These are phyloP conservation scores for Vitis labrusca DNA, from an alignment of 164 flowering plant genomes.

Conservation along the genomic window DNA sequence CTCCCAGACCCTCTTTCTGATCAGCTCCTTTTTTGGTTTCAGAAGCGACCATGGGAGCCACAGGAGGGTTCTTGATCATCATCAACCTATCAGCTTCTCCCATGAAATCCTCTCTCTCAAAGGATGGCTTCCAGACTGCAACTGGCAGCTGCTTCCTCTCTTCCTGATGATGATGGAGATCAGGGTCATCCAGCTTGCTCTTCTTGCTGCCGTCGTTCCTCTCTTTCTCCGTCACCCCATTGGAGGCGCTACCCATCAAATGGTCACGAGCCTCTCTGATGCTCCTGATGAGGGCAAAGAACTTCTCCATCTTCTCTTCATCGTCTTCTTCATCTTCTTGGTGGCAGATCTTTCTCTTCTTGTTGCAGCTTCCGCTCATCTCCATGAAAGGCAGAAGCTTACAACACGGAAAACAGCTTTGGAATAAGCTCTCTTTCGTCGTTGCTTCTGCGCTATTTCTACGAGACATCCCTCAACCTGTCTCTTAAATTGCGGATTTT, in stretches of 20 bases:
- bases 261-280: constrained; percentile 24
- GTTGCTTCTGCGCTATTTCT: constrained; percentile 11
- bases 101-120: constrained; percentile 24
- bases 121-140: constrained; percentile 19
- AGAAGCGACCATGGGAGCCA: background rate
- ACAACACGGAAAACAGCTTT: background rate
- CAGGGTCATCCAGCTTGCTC: background rate
- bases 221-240: background rate
- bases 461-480: background rate
- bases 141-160: background rate
- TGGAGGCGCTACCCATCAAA: background rate
- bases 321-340: constrained; percentile 18
- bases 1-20: background rate
- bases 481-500: no score
- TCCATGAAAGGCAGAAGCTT: background rate
- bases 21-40: background rate
- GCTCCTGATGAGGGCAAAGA: constrained; percentile 22
- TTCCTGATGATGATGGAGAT: no score
- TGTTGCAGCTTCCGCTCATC: constrained; percentile 6
- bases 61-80: background rate
- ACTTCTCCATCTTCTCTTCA: constrained; percentile 22
- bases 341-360: constrained; percentile 7
- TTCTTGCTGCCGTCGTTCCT: background rate
- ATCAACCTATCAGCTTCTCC: background rate
- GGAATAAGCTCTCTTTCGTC: background rate